Evolutionary conservation across 129 eudicot species (phyloP).

Genomic region (Logfia minima): DNA sequence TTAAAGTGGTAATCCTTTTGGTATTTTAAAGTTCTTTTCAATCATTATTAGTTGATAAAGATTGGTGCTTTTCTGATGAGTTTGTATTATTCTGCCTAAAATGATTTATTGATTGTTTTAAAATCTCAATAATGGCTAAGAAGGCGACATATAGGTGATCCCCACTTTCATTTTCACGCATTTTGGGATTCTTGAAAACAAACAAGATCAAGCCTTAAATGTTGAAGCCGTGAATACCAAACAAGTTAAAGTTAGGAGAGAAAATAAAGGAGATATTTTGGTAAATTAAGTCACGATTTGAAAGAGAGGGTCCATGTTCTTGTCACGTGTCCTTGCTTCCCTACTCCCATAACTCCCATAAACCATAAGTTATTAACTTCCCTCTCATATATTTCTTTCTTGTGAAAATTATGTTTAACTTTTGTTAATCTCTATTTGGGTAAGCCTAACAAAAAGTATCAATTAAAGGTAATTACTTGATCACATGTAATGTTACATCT

Average conservation of each 20-base stretch:
- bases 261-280: constrained; percentile 29
- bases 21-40: not conserved
- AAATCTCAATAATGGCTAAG: constrained; percentile 17
- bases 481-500: constrained; percentile 27
- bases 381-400: constrained; percentile 8
- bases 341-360: constrained; percentile 25
- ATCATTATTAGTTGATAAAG: constrained; percentile 6
- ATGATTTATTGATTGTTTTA: constrained; percentile 12
- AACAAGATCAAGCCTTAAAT: constrained; percentile 26
- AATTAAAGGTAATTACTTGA: constrained; percentile 30
- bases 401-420: constrained; percentile 9
- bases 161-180: constrained; percentile 33
- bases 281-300: constrained; percentile 29
- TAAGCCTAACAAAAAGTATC: constrained; percentile 27
- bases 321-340: constrained; percentile 55
- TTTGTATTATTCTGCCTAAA: constrained; percentile 3
- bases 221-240: constrained; percentile 31
- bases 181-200: constrained; percentile 27
- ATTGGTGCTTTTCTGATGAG: constrained; percentile 13
- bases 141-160: constrained; percentile 31
- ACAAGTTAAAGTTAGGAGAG: constrained; percentile 28
- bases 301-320: constrained; percentile 51
- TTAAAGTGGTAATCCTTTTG: not conserved
- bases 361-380: constrained; percentile 17
- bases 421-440: constrained; percentile 28